These are phyloP conservation scores for Ensete ventricosum DNA, from an alignment of 176 grass and related monocot genomes.

Conservation along the genomic window DNA sequence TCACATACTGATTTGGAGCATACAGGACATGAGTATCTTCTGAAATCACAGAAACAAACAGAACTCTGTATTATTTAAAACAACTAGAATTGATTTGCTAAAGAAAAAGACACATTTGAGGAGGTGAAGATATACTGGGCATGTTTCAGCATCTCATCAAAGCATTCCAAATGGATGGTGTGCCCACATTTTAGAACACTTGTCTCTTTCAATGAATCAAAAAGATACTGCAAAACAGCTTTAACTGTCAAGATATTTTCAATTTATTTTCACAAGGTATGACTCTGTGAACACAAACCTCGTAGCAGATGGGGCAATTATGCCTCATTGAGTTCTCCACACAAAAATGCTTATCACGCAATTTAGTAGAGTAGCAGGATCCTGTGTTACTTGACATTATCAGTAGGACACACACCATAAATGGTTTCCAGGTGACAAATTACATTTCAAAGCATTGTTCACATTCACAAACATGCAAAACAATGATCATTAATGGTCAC, in stretches of 20 bases:
- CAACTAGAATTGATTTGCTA: background rate
- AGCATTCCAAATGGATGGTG: slow-evolving; percentile 86
- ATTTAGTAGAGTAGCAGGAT: slow-evolving; percentile 56
- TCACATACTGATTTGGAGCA: slow-evolving; percentile 69
- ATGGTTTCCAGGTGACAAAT: no score
- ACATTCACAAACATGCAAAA: no score
- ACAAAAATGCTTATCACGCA: slow-evolving; percentile 71
- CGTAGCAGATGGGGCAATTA: slow-evolving; percentile 91
- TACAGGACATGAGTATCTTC: slow-evolving; percentile 85
- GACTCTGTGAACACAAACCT: slow-evolving; percentile 31
- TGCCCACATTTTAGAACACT: slow-evolving; percentile 82
- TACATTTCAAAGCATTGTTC: no score
- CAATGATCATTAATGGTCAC: no score
- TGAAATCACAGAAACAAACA: slow-evolving; percentile 29
- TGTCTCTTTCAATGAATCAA: slow-evolving; percentile 87
- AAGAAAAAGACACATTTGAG: slow-evolving; percentile 7
- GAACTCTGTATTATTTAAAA: slow-evolving; percentile 16
- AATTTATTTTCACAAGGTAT: no score
- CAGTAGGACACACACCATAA: no score
- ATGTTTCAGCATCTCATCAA: slow-evolving; percentile 62
- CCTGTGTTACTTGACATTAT: slow-evolving; percentile 24
- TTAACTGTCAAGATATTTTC: slow-evolving; percentile 8
- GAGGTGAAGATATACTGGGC: slow-evolving; percentile 33
- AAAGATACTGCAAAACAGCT: slow-evolving; percentile 68
- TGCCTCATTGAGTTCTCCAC: slow-evolving; percentile 97